Evolutionary conservation across 306 rosid genomes (phyloP), one percentile per base, ranked within the genome.

Genomic region (Rosa chinensis): DNA sequence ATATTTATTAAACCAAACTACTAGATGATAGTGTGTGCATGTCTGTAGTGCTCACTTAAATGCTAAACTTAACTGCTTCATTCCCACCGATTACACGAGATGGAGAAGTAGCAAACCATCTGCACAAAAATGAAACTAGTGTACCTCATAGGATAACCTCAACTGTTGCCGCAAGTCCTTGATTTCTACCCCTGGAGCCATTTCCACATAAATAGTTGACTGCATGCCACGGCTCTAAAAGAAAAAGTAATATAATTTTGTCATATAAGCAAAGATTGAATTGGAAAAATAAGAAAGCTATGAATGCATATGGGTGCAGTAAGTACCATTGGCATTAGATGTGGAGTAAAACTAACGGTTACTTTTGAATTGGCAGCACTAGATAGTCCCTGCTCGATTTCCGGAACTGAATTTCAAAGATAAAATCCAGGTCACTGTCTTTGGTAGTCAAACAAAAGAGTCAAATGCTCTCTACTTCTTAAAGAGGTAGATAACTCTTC

Each of bases 141-240:
- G 16, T 77, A 95, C 99, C 98, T 92, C 83, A 21, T 92, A 95
- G 47, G 91, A 82, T 80, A 70, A 84, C 85, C 84, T 88, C 82
- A 95, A 85, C 20, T 89, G 92, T 66, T 89, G 86, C 85, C 86
- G 68, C 83, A 95, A 87, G 76, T 92, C 96, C 70, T 92, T 97
- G 55, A 79, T 49, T 72, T 83, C 81, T 76, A 89, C 90, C 59
- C 96, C 98, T 5, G 92, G 82, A 86, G 92, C 92, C 97, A 95
- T 88, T 85, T 92, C 94, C 77, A 92, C 95, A 83, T 92, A 95
- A 49, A 92, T 95, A 49, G 96, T 95, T 74, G 98, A 95, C 77
- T 92, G 98, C 98, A 95, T 95, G 58, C 99, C 99, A 32, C 98
- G 98, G 69, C 64, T 92, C 99, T 95, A 61, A 81, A 79, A 74